These are phyloP conservation scores for Mycena maculata DNA, from an alignment of 768 basidiomycete genomes.

Conservation along the genomic window DNA sequence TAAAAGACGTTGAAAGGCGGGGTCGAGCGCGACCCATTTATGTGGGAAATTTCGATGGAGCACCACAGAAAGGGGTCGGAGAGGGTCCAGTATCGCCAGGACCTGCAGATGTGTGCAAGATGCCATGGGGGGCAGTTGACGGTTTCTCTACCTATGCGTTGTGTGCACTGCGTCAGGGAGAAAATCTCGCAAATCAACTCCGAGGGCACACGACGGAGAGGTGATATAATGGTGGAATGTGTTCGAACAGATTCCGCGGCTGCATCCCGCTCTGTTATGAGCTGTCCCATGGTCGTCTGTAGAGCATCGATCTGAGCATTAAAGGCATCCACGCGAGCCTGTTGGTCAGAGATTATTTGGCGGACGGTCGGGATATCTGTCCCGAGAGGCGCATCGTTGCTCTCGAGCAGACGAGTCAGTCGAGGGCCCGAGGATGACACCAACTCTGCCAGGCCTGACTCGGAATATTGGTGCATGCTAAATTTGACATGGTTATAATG, in stretches of 20 bases:
- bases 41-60: background rate
- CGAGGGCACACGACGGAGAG: too few relatives aligned
- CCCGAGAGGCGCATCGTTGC: background rate
- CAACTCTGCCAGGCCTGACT: too few relatives aligned
- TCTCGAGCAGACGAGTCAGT: background rate
- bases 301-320: background rate
- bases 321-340: background rate
- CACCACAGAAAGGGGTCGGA: background rate
- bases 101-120: background rate
- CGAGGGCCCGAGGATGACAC: too few relatives aligned
- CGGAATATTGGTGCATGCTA: too few relatives aligned
- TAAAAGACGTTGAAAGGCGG: background rate
- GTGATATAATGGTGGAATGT: too few relatives aligned
- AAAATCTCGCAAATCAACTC: too few relatives aligned
- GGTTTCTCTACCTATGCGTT: background rate
- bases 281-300: background rate
- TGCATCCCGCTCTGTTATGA: background rate
- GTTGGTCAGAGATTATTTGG: background rate
- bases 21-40: too few relatives aligned
- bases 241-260: too few relatives aligned
- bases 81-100: too few relatives aligned
- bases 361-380: background rate
- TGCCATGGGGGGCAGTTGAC: background rate
- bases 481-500: too few relatives aligned
- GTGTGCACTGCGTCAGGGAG: too few relatives aligned